These are phyloP conservation scores for Lactuca sativa DNA, from an alignment of 129 eudicot genomes.

Conservation along the genomic window DNA sequence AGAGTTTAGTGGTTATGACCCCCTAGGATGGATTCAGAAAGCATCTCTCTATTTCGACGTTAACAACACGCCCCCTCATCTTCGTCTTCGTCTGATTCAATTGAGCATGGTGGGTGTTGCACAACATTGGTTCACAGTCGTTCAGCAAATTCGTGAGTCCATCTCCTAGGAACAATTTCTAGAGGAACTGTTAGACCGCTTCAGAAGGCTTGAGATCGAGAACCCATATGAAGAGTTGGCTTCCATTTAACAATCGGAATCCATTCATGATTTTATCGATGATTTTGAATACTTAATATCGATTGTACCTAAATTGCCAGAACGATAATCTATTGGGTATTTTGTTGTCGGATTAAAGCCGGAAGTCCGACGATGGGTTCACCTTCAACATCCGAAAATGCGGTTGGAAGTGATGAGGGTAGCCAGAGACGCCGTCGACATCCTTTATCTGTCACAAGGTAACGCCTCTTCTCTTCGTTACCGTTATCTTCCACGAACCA, in stretches of 20 bases:
- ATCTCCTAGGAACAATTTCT: background rate
- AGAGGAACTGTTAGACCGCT: no score
- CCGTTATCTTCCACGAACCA: no score
- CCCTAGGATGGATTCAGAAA: background rate
- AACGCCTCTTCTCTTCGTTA: no score
- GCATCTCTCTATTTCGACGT: no score
- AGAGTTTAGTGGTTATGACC: background rate
- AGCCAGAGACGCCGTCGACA: background rate
- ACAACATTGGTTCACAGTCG: background rate
- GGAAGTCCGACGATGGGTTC: background rate
- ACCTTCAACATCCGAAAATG: background rate
- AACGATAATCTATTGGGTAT: background rate
- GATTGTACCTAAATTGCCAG: background rate
- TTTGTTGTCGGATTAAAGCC: background rate
- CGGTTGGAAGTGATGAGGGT: background rate
- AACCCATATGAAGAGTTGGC: background rate
- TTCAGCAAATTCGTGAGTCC: background rate
- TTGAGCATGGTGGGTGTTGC: background rate
- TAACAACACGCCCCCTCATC: no score
- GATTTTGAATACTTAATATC: no score
- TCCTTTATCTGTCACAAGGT: no score
- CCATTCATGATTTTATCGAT: background rate
- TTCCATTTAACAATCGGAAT: background rate
- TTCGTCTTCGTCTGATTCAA: background rate
- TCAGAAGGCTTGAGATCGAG: no score